Evolutionary conservation across 2,329 filamentous ascomycete genomes (phyloP).

Genomic region (Penicillium psychrosexuale): DNA sequence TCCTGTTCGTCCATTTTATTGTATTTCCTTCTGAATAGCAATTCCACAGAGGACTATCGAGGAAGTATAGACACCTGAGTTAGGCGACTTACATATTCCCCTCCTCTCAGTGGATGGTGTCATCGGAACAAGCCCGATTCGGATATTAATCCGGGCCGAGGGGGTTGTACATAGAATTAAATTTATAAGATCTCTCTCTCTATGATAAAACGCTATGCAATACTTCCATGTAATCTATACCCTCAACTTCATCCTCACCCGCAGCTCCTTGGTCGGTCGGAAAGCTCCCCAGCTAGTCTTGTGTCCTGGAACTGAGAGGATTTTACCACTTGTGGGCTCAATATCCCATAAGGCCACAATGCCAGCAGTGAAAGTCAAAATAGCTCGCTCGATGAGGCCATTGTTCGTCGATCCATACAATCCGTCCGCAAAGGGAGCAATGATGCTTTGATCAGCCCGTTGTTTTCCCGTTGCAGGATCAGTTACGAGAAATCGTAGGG

Average conservation of each 20-base stretch:
- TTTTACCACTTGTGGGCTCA: slow-evolving; percentile 43
- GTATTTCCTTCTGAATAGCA: background rate
- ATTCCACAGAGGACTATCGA: background rate
- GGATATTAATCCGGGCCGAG: slow-evolving; percentile 21
- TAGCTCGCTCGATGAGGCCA: slow-evolving; percentile 50
- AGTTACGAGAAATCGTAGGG: slow-evolving; percentile 47
- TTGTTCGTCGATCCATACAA: slow-evolving; percentile 51
- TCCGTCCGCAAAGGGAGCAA: slow-evolving; percentile 52
- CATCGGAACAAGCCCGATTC: slow-evolving; percentile 24
- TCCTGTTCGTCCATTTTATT: background rate
- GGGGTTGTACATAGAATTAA: background rate
- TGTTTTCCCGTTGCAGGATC: slow-evolving; percentile 36
- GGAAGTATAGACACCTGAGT: background rate
- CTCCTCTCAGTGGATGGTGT: slow-evolving; percentile 21
- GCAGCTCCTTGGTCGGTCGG: slow-evolving; percentile 51
- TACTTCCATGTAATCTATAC: slow-evolving; percentile 19
- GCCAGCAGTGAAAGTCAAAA: slow-evolving; percentile 51
- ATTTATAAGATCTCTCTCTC: background rate
- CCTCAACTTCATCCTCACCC: slow-evolving; percentile 52
- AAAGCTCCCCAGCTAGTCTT: slow-evolving; percentile 50
- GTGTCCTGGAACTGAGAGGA: slow-evolving; percentile 53
- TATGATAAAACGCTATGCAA: background rate
- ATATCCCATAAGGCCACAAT: slow-evolving; percentile 58
- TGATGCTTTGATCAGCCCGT: slow-evolving; percentile 39
- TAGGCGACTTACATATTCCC: slow-evolving; percentile 16